Conservation (phyloP, 768 basidiomycete genomes). For the Mycena epipterygia region DNA sequence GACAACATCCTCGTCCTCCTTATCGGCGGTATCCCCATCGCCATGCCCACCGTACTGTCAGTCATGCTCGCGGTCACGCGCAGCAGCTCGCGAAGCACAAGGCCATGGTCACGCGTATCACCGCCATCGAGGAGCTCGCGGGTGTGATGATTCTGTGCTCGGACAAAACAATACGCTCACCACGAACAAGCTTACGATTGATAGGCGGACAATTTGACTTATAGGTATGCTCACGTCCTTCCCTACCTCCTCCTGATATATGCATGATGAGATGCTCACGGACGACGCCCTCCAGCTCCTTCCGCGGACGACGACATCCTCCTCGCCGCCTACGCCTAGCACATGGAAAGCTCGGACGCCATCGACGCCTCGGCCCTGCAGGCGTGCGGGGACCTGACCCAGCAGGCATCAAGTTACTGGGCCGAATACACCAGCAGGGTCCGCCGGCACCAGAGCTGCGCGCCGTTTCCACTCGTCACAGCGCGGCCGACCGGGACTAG, state of each 20-base stretch:
- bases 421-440: constrained; percentile 54
- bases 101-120: constrained; percentile 98
- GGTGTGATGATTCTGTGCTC: constrained; percentile 99
- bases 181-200: constrained; percentile 99
- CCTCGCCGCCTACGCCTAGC: constrained; percentile 94
- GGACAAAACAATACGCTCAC: constrained; percentile 98
- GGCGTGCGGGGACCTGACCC: constrained; percentile 87
- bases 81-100: constrained; percentile 99
- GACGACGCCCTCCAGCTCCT: constrained; percentile 62
- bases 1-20: too few relatives aligned
- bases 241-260: neutral
- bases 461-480: too few relatives aligned
- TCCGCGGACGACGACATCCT: constrained; percentile 91
- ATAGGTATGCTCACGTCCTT: constrained; percentile 47
- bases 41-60: too few relatives aligned
- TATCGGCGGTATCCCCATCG: too few relatives aligned
- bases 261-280: constrained; percentile 9
- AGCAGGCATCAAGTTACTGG: constrained; percentile 92
- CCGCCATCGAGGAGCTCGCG: constrained; percentile 89
- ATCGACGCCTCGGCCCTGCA: constrained; percentile 91
- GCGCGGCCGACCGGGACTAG: too few relatives aligned
- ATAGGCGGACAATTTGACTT: constrained; percentile 91
- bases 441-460: neutral
- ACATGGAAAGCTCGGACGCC: constrained; percentile 98
- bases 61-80: constrained; percentile 78